These are phyloP conservation scores for Fomitopsis palustris DNA, from an alignment of 1,284 basidiomycete genomes.

Conservation along the genomic window DNA sequence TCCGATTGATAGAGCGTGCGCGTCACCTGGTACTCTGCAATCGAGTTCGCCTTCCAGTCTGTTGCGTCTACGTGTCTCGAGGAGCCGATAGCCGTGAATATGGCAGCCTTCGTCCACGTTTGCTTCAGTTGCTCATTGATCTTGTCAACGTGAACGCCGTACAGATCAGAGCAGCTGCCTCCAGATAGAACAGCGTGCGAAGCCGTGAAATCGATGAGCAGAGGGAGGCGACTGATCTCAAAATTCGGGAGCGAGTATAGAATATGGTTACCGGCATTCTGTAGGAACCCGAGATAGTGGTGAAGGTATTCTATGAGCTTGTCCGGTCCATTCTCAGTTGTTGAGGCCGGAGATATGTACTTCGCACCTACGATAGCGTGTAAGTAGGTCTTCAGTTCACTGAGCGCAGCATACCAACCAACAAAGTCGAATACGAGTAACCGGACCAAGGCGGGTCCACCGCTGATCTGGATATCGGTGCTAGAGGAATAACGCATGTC, in stretches of 20 bases:
- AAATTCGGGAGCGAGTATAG: constrained; percentile 30
- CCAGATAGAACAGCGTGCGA: constrained; percentile 1
- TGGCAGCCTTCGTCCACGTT: constrained; percentile 29
- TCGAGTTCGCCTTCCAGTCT: constrained; percentile 15
- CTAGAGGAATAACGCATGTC: not conserved
- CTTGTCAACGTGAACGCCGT: constrained; percentile 23
- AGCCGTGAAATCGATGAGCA: constrained; percentile 24
- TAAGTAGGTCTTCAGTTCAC: not conserved
- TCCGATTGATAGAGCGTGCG: constrained; percentile 10
- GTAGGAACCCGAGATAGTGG: constrained; percentile 21
- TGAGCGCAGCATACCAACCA: not conserved
- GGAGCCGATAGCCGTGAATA: constrained; percentile 15
- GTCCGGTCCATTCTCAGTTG: constrained; percentile 8
- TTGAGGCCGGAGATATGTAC: constrained; percentile 4
- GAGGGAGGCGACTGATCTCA: constrained; percentile 15
- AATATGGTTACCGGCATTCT: constrained; percentile 26
- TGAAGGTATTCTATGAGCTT: constrained; percentile 14
- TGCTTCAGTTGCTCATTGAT: constrained; percentile 29
- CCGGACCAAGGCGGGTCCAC: not conserved
- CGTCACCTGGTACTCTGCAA: constrained; percentile 26
- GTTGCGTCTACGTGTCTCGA: constrained; percentile 3
- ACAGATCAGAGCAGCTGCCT: constrained; percentile 16
- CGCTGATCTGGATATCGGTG: constrained; percentile 1
- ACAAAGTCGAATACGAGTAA: constrained; percentile 5
- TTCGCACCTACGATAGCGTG: constrained; percentile 7